Evolutionary conservation across 306 rosid species (phyloP), one percentile per base, ranked within the genome.

Genomic region (Oemleria cerasiformis): DNA sequence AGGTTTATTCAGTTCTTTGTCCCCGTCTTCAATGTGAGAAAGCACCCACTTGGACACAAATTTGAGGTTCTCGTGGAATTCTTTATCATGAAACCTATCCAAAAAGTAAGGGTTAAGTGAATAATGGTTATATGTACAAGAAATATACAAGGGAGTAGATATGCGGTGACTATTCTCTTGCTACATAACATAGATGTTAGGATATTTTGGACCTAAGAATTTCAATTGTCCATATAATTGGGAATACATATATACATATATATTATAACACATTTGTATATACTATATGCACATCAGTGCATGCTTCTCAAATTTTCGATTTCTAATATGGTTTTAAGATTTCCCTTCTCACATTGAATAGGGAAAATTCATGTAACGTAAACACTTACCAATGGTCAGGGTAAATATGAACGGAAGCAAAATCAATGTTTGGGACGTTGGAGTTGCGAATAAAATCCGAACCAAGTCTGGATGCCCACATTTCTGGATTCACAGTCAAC

Each of bases 381-480:
- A 17, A 63, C 17, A 73, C 91, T 82, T 89, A 94, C 98, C 98
- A 94, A 17, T 94, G 98, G 73, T 94, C 98, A 0, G 97, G 86
- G 77, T 94, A 94, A 79, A 94, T 91, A 77, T 94, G 98, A 81
- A 88, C 98, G 0, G 96, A 91, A 30, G 97, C 82, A 68, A 94
- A 94, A 74, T 94, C 98, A 41, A 94, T 73, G 59, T 81, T 7
- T n/a, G 94, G 70, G 73, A 73, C 48, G 47, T 82, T 83, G 73
- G 96, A 87, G 79, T 94, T 94, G 75, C 97, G 92, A 68, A 87
- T 84, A 76, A 88, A 93, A 87, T 94, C 98, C 9, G 94, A 83
- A 45, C 98, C 97, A 41, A 94, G 96, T 63, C 73, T 82, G n/a
- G 99, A 91, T 23, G 99, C 99, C 99, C 99, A 94, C 41, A 71